Base-by-base conservation (phyloP, 176 grass and related monocot species). In the Themeda triandra region DNA sequence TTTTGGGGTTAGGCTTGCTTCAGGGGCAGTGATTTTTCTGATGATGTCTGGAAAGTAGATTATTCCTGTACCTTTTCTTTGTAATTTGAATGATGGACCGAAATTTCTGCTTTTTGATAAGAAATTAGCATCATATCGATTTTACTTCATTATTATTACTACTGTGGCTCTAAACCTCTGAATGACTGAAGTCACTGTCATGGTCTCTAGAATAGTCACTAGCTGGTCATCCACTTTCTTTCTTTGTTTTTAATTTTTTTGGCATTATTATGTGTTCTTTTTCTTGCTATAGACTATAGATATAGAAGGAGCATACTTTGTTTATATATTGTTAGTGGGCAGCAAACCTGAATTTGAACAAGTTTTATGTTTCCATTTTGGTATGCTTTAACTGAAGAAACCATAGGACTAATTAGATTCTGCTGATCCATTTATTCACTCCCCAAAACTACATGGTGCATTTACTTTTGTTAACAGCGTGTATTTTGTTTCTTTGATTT, bases 401-500 rank as follows among this genome's bases (percentile, higher is more conserved):
- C 33, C 33, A 35, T n/a, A 15, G 30, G 13, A 33, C 4, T 33
- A 5, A 35, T 35, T 35, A 35, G 33, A 35, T 35, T 35, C 33
- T 35, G 33, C 33, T 42, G 13, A n/a, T 66, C 17, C 33, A 31
- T 76, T 87, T 21, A 27, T 18, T 45, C 4, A 0, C 66, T 29
- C 44, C 77, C 37, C n/a, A 31, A 41, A 64, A 24, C 17, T 71
- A 32, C 41, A 28, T 80, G 3, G 13, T 32, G 5, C 0, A 27
- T 59, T 66, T 56, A 36, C 48, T 31, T 79, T 6, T 27, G 32
- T 73, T 77, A 9, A 77, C 59, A 35, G 14, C 4, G 5, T 77
- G 63, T 2, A 51, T 78, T 84, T 82, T 82, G 19, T 84, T 70
- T 42, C 42, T 27, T 75, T 24, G n/a, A n/a, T n/a, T n/a, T n/a